Conservation (phyloP, 208 protist genomes). For the Trypanosomatidae sp. region DNA sequence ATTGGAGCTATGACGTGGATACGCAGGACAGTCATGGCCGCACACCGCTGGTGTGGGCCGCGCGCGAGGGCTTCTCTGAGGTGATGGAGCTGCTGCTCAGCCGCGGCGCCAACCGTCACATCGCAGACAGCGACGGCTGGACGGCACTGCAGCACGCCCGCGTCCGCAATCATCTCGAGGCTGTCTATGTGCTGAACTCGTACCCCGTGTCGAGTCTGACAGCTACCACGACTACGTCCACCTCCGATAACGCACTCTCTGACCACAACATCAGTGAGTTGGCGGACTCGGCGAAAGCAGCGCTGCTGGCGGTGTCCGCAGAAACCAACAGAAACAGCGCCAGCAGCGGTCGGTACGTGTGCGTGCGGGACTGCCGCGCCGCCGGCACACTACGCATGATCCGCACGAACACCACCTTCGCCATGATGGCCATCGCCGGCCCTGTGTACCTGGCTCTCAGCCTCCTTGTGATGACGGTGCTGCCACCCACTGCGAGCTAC, state of each 20-base stretch:
- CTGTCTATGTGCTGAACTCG: constrained; percentile 36
- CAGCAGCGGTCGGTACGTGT: constrained; percentile 23
- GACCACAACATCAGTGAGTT: neutral
- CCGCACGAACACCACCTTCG: constrained; percentile 40
- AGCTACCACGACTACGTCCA: neutral
- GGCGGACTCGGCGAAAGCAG: constrained; percentile 4
- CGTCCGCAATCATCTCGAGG: constrained; percentile 65
- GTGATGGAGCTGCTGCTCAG: constrained; percentile 61
- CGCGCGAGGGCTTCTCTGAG: constrained; percentile 71
- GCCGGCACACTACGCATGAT: constrained; percentile 57
- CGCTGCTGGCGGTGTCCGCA: neutral
- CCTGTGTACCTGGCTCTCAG: constrained; percentile 34
- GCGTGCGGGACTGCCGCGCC: constrained; percentile 41
- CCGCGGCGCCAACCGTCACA: constrained; percentile 37
- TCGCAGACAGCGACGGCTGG: constrained; percentile 48
- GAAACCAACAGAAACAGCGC: neutral
- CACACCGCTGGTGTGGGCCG: constrained; percentile 78
- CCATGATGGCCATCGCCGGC: constrained; percentile 35
- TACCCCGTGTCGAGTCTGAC: constrained; percentile 6
- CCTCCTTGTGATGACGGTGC: constrained; percentile 29
- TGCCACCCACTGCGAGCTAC: constrained; percentile 60
- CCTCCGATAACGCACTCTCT: neutral
- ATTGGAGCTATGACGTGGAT: constrained; percentile 55
- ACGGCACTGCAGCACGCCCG: constrained; percentile 65
- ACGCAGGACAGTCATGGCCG: constrained; percentile 49